A percentile compares a stretch with the other conserved stretches of the same genome.
Evolutionary conservation across 2,329 filamentous ascomycete genomes (phyloP).

Genomic region (Pseudocercospora cruenta): DNA sequence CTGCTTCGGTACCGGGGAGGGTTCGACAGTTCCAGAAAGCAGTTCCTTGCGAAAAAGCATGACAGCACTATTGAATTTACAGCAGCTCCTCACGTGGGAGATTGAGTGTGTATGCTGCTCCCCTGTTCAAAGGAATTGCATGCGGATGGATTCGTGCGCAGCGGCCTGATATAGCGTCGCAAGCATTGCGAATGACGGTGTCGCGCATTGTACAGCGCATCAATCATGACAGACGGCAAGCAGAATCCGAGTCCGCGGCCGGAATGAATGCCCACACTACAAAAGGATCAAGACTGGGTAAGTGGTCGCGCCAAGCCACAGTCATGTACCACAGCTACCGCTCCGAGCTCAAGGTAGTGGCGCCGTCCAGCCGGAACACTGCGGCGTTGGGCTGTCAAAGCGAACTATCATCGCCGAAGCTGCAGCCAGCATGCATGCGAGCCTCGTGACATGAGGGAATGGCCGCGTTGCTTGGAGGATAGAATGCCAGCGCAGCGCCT

Average conservation of each 20-base stretch:
- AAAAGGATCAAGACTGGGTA: not conserved
- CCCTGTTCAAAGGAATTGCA: not conserved
- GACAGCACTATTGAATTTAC: constrained; percentile 2
- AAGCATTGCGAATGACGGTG: constrained; percentile 5
- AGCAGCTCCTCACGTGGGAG: not conserved
- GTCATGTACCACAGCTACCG: not conserved
- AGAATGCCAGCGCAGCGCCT: not conserved
- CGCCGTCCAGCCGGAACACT: constrained; percentile 3
- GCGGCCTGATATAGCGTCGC: not conserved
- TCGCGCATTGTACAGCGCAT: constrained; percentile 2
- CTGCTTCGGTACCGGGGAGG: not conserved
- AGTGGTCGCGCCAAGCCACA: not conserved
- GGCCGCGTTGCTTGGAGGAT: not conserved
- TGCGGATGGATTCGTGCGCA: not conserved
- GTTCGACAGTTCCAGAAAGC: not conserved
- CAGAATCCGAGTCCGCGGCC: not conserved
- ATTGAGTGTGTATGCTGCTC: not conserved
- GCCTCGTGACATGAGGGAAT: constrained; percentile 6
- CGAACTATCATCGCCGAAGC: not conserved
- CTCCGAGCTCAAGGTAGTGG: not conserved
- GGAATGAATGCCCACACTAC: not conserved
- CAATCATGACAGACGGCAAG: not conserved
- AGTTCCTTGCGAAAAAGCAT: constrained; percentile 4
- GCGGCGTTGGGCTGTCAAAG: constrained; percentile 8
- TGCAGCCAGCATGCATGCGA: not conserved